Percentiles rank a stretch among this genome's conserved stretches.
Evolutionary conservation across 1,139 yeast genomes (phyloP).

Genomic region (Magnusiomyces fungicola): DNA sequence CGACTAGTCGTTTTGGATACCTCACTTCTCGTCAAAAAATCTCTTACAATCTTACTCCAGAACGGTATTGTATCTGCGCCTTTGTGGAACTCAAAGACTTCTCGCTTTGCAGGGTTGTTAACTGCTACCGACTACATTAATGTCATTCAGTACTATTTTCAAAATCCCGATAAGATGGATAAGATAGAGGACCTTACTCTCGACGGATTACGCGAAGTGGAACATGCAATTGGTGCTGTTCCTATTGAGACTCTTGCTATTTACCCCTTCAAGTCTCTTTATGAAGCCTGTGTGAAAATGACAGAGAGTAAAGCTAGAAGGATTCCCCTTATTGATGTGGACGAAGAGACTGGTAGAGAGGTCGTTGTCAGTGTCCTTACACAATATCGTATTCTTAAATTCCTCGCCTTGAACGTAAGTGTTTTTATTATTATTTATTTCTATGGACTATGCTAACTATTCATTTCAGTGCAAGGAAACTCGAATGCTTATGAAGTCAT

Average conservation of each 20-base stretch:
- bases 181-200: constrained; percentile 80
- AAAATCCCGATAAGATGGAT: constrained; percentile 84
- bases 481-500: constrained; percentile 69
- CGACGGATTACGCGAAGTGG: constrained; percentile 75
- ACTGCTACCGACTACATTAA: constrained; percentile 91
- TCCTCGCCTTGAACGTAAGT: constrained; percentile 68
- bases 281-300: constrained; percentile 94
- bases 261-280: constrained; percentile 84
- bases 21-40: constrained; percentile 79
- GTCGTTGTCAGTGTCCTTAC: constrained; percentile 93
- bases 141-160: constrained; percentile 91
- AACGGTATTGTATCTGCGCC: constrained; percentile 96
- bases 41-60: constrained; percentile 81
- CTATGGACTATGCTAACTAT: constrained; percentile 2
- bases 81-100: constrained; percentile 84
- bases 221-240: constrained; percentile 78
- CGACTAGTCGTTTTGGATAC: constrained; percentile 91
- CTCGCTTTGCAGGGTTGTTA: constrained; percentile 87
- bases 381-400: constrained; percentile 91
- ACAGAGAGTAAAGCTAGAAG: constrained; percentile 83
- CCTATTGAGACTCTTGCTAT: constrained; percentile 84
- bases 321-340: constrained; percentile 90
- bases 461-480: constrained; percentile 67
- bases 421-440: neutral
- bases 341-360: constrained; percentile 87